Evolutionary conservation across 768 basidiomycete species (phyloP).

Genomic region (Calocybe gangraenosa): DNA sequence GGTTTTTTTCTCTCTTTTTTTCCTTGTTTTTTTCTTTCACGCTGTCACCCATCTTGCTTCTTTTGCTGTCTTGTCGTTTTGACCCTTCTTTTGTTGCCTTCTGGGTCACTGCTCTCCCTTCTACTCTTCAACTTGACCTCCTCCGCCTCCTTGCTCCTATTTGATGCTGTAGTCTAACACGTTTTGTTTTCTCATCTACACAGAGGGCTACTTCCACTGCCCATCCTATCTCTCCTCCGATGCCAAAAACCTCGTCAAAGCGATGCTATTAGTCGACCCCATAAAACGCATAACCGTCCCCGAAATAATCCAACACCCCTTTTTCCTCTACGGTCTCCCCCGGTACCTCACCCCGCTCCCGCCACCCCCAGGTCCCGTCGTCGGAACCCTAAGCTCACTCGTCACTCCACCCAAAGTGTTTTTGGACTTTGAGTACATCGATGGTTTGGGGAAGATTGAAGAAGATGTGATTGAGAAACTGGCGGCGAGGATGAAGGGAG

Average conservation of each 20-base stretch:
- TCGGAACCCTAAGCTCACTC: constrained; percentile 68
- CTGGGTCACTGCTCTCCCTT: too few species aligned
- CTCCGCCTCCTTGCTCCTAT: too few species aligned
- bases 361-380: constrained; percentile 69
- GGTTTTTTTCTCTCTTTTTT: too few species aligned
- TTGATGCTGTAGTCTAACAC: too few species aligned
- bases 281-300: constrained; percentile 91
- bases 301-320: constrained; percentile 88
- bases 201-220: constrained; percentile 84
- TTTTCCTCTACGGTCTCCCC: constrained; percentile 82
- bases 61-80: too few species aligned
- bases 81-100: too few species aligned
- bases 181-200: too few species aligned
- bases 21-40: too few species aligned
- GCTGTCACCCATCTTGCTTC: too few species aligned
- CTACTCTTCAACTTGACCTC: too few species aligned
- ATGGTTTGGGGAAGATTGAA: constrained; percentile 88
- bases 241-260: constrained; percentile 71
- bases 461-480: constrained; percentile 88
- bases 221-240: constrained; percentile 79
- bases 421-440: constrained; percentile 84
- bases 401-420: constrained; percentile 60
- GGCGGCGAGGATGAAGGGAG: constrained; percentile 62
- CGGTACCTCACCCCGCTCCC: constrained; percentile 85
- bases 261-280: constrained; percentile 93